Conservation (phyloP, 768 basidiomycete genomes). For the Baorangia bicolor region DNA sequence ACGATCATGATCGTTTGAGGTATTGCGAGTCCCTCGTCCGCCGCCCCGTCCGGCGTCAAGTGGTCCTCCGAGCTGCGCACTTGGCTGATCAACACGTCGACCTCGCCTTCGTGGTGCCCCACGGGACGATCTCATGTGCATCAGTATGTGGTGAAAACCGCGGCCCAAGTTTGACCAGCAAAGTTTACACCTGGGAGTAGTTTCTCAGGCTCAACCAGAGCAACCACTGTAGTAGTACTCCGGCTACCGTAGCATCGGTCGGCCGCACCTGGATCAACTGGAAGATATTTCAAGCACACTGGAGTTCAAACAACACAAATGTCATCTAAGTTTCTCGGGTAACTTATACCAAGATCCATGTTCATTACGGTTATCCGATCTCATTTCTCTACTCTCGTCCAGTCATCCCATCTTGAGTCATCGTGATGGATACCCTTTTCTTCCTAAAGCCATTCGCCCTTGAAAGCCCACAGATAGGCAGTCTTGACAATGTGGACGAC, state of each 20-base stretch:
- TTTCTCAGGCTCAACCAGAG: slow-evolving; percentile 1
- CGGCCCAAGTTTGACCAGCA: background rate
- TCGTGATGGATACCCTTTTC: background rate
- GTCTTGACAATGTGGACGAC: slow-evolving; percentile 29
- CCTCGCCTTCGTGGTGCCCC: slow-evolving; percentile 9
- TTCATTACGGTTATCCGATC: background rate
- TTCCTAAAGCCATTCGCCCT: slow-evolving; percentile 31
- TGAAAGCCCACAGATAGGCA: slow-evolving; percentile 27
- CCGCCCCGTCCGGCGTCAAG: background rate
- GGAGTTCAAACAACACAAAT: background rate
- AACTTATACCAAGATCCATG: background rate
- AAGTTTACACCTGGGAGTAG: background rate
- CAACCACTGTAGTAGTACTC: too few species aligned
- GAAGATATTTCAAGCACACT: background rate
- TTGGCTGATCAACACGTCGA: slow-evolving; percentile 4
- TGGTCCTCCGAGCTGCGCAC: background rate
- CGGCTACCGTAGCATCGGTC: too few species aligned
- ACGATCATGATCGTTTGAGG: slow-evolving; percentile 10
- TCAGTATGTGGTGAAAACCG: background rate
- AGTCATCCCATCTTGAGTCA: background rate
- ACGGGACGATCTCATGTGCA: slow-evolving; percentile 15
- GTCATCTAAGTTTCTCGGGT: background rate
- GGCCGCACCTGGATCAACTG: background rate
- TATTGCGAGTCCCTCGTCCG: slow-evolving; percentile 1
- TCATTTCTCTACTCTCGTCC: background rate